Evolutionary conservation across 371 early-diverging fungal species (phyloP), one percentile per base, ranked within the genome.

Genomic region (Mucor velutinosus): DNA sequence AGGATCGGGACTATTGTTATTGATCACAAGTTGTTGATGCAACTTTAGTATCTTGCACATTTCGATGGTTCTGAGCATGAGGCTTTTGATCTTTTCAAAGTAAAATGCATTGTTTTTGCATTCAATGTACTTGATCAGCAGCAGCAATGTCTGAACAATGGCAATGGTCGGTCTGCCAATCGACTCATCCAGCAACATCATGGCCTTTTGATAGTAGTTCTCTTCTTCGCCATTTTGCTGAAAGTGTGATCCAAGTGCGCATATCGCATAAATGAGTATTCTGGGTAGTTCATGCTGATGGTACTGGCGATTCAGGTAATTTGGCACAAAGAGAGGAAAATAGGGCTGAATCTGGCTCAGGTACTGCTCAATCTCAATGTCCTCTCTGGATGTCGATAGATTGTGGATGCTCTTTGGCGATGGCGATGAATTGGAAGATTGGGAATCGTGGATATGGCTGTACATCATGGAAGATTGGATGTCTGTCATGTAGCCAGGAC

Each of bases 91-190:
- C 10, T 58, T 61, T 45, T 68, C 68, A 43, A 72, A 72, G 33
- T 49, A 72, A 11, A 47, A 67, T 14, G 3, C 70, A 64, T 25
- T 65, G 59, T 39, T 72, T 59, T 19, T 87, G 85, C 60, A 69
- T 58, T 90, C 86, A 47, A 80, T 85, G 66, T 91, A 93, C n/a
- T 89, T 88, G 14, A 90, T 84, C 75, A 94, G 74, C 19, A 93
- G 73, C 29, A 93, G 73, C 17, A 94, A 69, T 1, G 92, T 89
- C 33, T 89, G 86, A 6, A 93, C 89, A 12, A 90, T 89, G 30
- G 86, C 82, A 30, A 90, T 72, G 3, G 81, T 79, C 23, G 93
- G 90, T 17, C 80, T 79, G 64, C 90, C 93, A 64, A 87, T 78
- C 64, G 83, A 83, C 57, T 91, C 89, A 67, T 90, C 91, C 45